Base-by-base conservation (phyloP, 352 stramenopile genomes). In the Phytophthora nicotianae region DNA sequence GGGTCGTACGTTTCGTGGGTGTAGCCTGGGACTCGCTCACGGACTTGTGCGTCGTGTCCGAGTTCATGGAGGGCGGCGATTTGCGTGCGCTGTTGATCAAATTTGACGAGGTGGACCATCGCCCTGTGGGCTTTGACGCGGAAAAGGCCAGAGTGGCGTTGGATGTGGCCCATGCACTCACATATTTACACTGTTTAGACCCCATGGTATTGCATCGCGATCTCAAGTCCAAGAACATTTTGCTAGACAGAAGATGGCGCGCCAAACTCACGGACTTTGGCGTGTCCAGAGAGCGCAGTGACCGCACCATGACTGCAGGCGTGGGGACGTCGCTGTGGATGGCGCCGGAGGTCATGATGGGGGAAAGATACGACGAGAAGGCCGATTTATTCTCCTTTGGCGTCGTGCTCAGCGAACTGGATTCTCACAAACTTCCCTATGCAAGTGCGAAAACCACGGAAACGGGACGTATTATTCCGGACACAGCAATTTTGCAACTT, bases 231-330 rank as follows among this genome's bases (percentile, higher is more conserved):
- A 74, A 64, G 48, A 87, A 87, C 62, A 75, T 87, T 33, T 38
- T 88, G 46, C 40, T 84, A 35, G 51, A 79, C 49, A 42, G 32
- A 38, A 50, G 67, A 38, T 83, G 64, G 73, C 50, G 75, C 42
- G 75, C 75, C 9, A 89, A 89, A 33, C 33, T 88, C 20, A 83
- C 65, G 2, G 80, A 89, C 68, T 87, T 89, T 74, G 77, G 77
- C 4, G 70, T 81, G 3, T 84, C 77, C 11, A 48, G 74, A 47
- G 73, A 81, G 41, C 65, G 68, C 14, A 69, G 70, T 19, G 67
- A 72, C 21, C 62, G 68, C 16, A 83, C 74, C 0, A 79, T 87
- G 64, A 85, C 75, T 2, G 63, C 73, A 11, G 73, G 70, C 43
- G 72, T 85, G 33, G 78, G 78, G 2, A 76, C 74, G 29, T 83